Conservation (phyloP, 306 rosid genomes). For the Quercus bicolor region DNA sequence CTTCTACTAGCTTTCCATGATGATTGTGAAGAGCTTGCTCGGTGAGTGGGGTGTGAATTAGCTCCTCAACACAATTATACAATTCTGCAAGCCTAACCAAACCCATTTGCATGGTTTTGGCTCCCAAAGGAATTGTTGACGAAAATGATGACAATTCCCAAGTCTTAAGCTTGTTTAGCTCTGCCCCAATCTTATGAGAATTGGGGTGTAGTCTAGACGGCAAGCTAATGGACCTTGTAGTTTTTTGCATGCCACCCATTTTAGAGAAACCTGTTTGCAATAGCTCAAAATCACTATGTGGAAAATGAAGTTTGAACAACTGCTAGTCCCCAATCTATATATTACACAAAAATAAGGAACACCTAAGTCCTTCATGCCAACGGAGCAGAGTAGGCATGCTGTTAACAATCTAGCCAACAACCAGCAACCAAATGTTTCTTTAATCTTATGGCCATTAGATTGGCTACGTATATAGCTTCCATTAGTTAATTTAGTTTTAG, state of each 20-base stretch:
- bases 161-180: constrained; percentile 34
- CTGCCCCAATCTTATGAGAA: constrained; percentile 30
- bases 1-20: constrained; percentile 35
- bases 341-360: too few species aligned
- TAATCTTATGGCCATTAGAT: not conserved
- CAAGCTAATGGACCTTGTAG: constrained; percentile 61
- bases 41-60: constrained; percentile 32
- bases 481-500: too few species aligned
- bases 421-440: not conserved
- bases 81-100: constrained; percentile 43
- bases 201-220: constrained; percentile 52
- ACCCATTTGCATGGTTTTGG: constrained; percentile 30
- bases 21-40: constrained; percentile 36
- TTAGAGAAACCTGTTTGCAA: not conserved
- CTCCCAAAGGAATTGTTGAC: not conserved
- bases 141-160: constrained; percentile 11
- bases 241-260: constrained; percentile 11
- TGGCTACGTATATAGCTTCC: too few species aligned
- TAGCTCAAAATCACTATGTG: not conserved
- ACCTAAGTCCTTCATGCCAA: too few species aligned
- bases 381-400: too few species aligned
- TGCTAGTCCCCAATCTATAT: too few species aligned
- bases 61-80: constrained; percentile 41
- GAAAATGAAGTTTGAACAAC: not conserved
- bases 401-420: not conserved